These are phyloP conservation scores for Diaporthe ampelina DNA, from an alignment of 2,329 filamentous ascomycete genomes.

Conservation along the genomic window DNA sequence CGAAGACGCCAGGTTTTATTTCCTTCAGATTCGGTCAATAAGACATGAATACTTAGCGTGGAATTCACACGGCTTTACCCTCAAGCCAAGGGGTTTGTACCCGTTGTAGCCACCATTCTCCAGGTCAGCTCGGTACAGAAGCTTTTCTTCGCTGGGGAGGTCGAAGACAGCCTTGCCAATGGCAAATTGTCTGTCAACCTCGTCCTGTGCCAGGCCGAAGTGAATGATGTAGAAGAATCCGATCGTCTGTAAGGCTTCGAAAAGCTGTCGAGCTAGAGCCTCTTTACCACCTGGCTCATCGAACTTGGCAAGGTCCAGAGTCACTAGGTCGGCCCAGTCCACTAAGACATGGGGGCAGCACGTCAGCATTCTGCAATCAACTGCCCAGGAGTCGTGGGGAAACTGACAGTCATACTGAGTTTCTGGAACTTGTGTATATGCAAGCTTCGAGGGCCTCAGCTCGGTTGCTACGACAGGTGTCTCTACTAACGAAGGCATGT, in stretches of 20 bases:
- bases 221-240: constrained; percentile 75
- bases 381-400: neutral
- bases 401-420: constrained; percentile 53
- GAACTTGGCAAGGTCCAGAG: constrained; percentile 68
- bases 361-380: neutral
- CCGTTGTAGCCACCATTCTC: constrained; percentile 70
- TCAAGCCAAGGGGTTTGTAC: constrained; percentile 61
- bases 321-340: constrained; percentile 70
- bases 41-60: constrained; percentile 36
- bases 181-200: constrained; percentile 73
- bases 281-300: constrained; percentile 68
- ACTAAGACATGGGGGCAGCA: constrained; percentile 42
- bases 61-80: neutral
- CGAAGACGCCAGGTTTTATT: constrained; percentile 44
- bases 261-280: constrained; percentile 65
- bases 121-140: constrained; percentile 66
- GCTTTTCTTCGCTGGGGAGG: constrained; percentile 70
- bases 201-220: constrained; percentile 71
- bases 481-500: constrained; percentile 44
- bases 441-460: constrained; percentile 39
- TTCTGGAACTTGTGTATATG: constrained; percentile 52
- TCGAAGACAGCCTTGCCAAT: constrained; percentile 71
- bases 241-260: constrained; percentile 65
- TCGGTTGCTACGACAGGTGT: constrained; percentile 53
- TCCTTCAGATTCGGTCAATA: neutral